phyloP scores from a whole-genome alignment of 345 rosid genomes.

The Turnera subulata region DNA sequence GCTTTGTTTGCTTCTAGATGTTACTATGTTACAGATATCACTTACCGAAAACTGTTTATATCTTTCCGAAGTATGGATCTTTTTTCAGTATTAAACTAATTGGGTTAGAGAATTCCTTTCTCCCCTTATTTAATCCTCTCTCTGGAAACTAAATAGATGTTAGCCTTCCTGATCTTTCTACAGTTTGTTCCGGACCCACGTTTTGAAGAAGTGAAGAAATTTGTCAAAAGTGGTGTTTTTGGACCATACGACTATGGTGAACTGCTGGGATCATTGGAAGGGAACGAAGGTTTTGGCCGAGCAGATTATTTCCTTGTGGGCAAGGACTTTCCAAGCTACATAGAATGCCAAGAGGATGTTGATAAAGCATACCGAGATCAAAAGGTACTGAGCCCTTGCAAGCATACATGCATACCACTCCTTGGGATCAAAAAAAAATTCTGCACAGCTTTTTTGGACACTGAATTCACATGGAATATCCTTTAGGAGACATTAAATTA shows the following conservation, averaged over 20 bases:
- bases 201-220: slow-evolving; percentile 76
- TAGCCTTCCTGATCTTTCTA: slow-evolving; percentile 5
- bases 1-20: too few relatives aligned
- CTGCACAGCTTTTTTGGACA: too few relatives aligned
- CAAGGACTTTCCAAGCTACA: slow-evolving; percentile 79
- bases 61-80: too few relatives aligned
- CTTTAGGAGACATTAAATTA: too few relatives aligned
- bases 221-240: slow-evolving; percentile 57
- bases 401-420: too few relatives aligned
- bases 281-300: slow-evolving; percentile 72
- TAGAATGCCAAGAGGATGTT: slow-evolving; percentile 72
- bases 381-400: slow-evolving; percentile 38
- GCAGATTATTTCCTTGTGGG: slow-evolving; percentile 88
- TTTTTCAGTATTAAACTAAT: too few relatives aligned
- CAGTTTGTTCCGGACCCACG: slow-evolving; percentile 69
- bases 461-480: too few relatives aligned
- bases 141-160: not conserved
- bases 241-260: slow-evolving; percentile 58
- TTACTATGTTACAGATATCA: too few relatives aligned
- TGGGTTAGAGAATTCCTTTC: not conserved
- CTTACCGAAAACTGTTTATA: too few relatives aligned
- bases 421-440: too few relatives aligned
- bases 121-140: not conserved
- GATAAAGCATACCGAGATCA: slow-evolving; percentile 67
- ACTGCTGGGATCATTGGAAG: slow-evolving; percentile 72